Evolutionary conservation across 2,329 filamentous ascomycete species (phyloP).

Genomic region (Ramichloridium luteum): DNA sequence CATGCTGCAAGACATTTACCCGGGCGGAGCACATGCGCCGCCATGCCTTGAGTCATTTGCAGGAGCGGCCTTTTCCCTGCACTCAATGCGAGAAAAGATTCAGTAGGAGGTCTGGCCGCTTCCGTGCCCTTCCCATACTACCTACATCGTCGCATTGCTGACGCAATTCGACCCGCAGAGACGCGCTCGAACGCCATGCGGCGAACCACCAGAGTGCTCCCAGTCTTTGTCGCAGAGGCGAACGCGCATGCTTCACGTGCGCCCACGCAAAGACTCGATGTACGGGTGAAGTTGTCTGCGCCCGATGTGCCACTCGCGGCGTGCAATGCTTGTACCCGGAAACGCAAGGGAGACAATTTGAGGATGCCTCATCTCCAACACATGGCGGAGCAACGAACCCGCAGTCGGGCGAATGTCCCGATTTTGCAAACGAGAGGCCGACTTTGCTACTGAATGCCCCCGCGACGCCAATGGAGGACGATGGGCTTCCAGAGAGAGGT

Average conservation of each 20-base stretch:
- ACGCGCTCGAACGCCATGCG: slow-evolving; percentile 19
- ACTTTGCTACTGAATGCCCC: too few species aligned
- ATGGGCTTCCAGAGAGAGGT: too few species aligned
- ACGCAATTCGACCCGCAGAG: too few species aligned
- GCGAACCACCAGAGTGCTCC: slow-evolving; percentile 14
- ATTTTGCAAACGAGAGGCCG: too few species aligned
- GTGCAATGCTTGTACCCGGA: slow-evolving; percentile 17
- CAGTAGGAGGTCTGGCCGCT: slow-evolving; percentile 11
- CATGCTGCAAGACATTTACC: slow-evolving; percentile 15
- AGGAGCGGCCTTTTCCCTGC: slow-evolving; percentile 15
- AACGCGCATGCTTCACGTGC: slow-evolving; percentile 20
- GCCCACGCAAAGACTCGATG: slow-evolving; percentile 21
- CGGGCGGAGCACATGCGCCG: slow-evolving; percentile 18
- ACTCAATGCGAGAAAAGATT: slow-evolving; percentile 16
- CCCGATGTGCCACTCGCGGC: slow-evolving; percentile 15
- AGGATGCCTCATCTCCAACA: slow-evolving; percentile 6
- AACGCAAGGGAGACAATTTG: slow-evolving; percentile 4
- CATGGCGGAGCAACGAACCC: not conserved
- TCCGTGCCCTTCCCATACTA: not conserved
- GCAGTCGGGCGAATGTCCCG: too few species aligned
- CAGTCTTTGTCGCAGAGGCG: slow-evolving; percentile 12
- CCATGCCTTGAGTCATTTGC: slow-evolving; percentile 17
- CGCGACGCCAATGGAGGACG: too few species aligned
- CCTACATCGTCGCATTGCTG: too few species aligned
- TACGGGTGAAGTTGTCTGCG: slow-evolving; percentile 19